These are phyloP conservation scores for Dactylella cylindrospora DNA, from an alignment of 2,329 filamentous ascomycete genomes.

Conservation along the genomic window DNA sequence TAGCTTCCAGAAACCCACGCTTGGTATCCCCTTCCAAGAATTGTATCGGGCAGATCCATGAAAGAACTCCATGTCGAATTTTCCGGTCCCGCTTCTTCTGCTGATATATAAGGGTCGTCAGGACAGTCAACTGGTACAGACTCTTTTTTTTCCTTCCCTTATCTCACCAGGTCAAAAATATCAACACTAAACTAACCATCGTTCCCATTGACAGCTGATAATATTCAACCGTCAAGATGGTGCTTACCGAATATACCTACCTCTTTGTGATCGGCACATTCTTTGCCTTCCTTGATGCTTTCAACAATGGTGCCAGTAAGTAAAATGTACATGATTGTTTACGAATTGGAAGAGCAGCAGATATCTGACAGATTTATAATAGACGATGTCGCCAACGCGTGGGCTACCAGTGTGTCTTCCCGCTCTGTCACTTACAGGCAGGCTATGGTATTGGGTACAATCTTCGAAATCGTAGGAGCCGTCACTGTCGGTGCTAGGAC, in stretches of 20 bases:
- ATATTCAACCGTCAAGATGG: constrained; percentile 56
- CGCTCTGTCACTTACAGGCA: constrained; percentile 70
- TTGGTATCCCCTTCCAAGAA: too few relatives aligned
- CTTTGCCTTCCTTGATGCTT: constrained; percentile 75
- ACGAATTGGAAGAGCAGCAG: not conserved
- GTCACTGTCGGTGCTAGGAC: constrained; percentile 67
- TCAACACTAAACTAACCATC: not conserved
- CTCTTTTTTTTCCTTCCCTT: too few relatives aligned
- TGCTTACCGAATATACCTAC: constrained; percentile 66
- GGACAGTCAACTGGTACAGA: too few relatives aligned
- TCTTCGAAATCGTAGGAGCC: constrained; percentile 70
- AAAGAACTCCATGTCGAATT: too few relatives aligned
- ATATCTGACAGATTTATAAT: not conserved
- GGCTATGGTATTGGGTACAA: constrained; percentile 66
- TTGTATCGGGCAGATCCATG: too few relatives aligned
- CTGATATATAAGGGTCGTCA: too few relatives aligned
- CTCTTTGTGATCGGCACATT: constrained; percentile 73
- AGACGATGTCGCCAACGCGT: constrained; percentile 72
- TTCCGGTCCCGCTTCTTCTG: too few relatives aligned
- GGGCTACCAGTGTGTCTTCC: constrained; percentile 80
- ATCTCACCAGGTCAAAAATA: too few relatives aligned
- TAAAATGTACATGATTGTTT: constrained; percentile 46
- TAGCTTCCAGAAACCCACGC: too few relatives aligned
- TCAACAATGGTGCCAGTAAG: constrained; percentile 76
- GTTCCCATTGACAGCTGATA: constrained; percentile 4